These are phyloP conservation scores for Paraleonurus japonicus DNA, from an alignment of 257 asterid genomes.

Conservation along the genomic window DNA sequence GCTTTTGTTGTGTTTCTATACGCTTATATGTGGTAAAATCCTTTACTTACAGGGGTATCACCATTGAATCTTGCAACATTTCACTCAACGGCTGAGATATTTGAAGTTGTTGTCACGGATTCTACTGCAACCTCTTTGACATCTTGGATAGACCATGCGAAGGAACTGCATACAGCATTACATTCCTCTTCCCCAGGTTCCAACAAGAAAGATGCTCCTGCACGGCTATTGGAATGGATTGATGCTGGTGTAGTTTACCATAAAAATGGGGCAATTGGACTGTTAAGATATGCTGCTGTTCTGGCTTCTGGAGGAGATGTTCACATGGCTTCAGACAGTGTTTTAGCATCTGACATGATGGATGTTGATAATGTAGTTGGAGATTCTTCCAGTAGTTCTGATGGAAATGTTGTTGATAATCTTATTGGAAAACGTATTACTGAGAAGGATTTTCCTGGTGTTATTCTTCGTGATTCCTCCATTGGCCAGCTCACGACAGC, in stretches of 20 bases:
- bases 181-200: constrained; percentile 40
- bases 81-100: constrained; percentile 87
- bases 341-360: constrained; percentile 89
- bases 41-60: constrained; percentile 56
- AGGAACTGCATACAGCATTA: constrained; percentile 33
- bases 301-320: constrained; percentile 96
- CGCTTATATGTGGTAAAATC: constrained; percentile 17
- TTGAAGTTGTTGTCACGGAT: constrained; percentile 86
- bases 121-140: constrained; percentile 81
- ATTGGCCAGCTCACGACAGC: constrained; percentile 89
- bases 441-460: constrained; percentile 92
- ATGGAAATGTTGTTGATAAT: constrained; percentile 80
- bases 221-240: constrained; percentile 93
- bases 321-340: constrained; percentile 84
- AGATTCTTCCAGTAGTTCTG: constrained; percentile 69
- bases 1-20: constrained; percentile 19
- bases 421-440: constrained; percentile 89
- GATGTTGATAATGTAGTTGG: constrained; percentile 89
- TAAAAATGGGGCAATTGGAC: constrained; percentile 60
- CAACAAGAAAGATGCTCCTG: constrained; percentile 85
- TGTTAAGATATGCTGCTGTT: constrained; percentile 37
- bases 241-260: constrained; percentile 98
- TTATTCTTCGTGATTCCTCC: constrained; percentile 83
- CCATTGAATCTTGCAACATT: constrained; percentile 79
- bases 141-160: constrained; percentile 36